A percentile compares a stretch with the other conserved stretches of the same genome.
phyloP scores from a whole-genome alignment of 495 filamentous ascomycete species.

The Terfezia boudieri region DNA sequence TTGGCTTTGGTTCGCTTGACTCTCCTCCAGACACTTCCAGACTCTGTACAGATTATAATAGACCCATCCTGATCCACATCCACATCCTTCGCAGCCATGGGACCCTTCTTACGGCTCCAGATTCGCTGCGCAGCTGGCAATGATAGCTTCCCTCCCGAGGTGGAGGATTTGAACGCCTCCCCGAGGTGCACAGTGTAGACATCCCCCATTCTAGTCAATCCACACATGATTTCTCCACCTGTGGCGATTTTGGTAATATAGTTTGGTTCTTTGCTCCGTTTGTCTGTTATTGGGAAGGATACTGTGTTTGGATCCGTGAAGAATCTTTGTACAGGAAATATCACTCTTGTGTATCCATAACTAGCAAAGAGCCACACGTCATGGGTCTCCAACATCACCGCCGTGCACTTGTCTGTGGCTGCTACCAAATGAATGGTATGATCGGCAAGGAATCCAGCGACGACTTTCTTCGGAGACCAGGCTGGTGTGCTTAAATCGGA shows the following conservation, averaged over 20 bases:
- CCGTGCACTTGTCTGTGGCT: conserved; percentile 78
- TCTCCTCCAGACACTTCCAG: conserved; percentile 77
- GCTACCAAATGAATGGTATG: conserved; percentile 50
- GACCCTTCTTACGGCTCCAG: conserved; percentile 57
- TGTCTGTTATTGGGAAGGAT: background rate
- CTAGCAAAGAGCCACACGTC: conserved; percentile 85
- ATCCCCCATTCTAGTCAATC: conserved; percentile 60
- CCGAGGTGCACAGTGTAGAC: conserved; percentile 60
- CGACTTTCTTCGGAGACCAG: conserved; percentile 60
- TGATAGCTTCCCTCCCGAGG: conserved; percentile 48
- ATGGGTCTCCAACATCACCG: conserved; percentile 61
- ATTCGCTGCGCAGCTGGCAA: conserved; percentile 51
- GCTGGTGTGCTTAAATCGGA: conserved; percentile 68
- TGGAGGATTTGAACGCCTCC: conserved; percentile 7
- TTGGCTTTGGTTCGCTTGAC: conserved; percentile 62
- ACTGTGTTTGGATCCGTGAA: background rate
- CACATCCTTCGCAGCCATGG: conserved; percentile 71
- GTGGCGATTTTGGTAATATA: conserved; percentile 52
- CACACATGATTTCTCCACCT: conserved; percentile 76
- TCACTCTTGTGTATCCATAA: conserved; percentile 71
- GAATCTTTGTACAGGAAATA: conserved; percentile 54
- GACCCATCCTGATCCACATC: conserved; percentile 82
- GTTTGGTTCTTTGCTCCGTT: conserved; percentile 21
- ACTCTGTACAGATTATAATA: conserved; percentile 79
- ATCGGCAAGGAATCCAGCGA: conserved; percentile 54